phyloP scores from a whole-genome alignment of 176 grass and related monocot species.

The Aegilops sharonensis region DNA sequence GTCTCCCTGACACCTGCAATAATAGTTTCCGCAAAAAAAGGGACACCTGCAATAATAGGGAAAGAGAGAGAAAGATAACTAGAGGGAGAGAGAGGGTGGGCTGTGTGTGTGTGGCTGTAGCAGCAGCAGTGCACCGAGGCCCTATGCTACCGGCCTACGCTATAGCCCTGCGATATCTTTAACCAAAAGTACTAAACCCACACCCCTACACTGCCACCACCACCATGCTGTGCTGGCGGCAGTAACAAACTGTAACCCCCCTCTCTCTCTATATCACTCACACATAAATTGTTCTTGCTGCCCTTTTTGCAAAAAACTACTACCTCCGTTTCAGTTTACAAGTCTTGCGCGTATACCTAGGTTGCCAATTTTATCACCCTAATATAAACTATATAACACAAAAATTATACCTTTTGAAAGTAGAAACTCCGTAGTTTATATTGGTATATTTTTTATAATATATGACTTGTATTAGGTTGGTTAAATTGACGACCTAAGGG shows the following conservation, averaged over 20 bases:
- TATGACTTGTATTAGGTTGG: no score
- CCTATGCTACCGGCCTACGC: not conserved
- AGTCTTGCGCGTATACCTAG: no score
- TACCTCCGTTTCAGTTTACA: no score
- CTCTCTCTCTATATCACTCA: not conserved
- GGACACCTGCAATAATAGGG: constrained; percentile 46
- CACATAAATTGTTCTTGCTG: constrained; percentile 27
- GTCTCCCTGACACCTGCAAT: constrained; percentile 61
- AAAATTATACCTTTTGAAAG: no score
- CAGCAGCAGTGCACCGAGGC: not conserved
- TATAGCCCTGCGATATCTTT: constrained; percentile 22
- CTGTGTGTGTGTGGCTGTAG: not conserved
- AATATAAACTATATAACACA: no score
- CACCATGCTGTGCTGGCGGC: not conserved
- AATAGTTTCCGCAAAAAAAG: not conserved
- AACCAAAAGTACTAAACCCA: constrained; percentile 14
- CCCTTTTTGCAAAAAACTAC: not conserved
- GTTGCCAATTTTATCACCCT: no score
- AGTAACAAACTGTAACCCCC: not conserved
- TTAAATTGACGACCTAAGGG: no score
- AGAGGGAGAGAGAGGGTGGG: not conserved
- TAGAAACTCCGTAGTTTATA: no score
- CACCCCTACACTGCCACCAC: not conserved
- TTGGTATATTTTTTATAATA: no score
- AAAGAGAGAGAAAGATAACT: not conserved